phyloP scores from a whole-genome alignment of 805 yeast species.

The Groenewaldozyma salmanticensis region DNA sequence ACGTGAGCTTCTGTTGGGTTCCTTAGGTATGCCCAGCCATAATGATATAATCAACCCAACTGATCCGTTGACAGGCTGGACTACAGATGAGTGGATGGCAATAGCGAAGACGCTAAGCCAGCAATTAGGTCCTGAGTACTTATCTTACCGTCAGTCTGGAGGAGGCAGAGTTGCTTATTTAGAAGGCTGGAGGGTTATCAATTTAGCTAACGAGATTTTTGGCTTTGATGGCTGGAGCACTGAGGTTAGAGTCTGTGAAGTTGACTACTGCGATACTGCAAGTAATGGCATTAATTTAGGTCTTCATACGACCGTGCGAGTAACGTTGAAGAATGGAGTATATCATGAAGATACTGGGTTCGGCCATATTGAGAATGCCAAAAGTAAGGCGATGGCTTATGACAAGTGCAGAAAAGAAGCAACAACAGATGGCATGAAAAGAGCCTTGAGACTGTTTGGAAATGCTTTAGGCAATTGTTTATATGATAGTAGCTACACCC shows the following conservation, averaged over 20 bases:
- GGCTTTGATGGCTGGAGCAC: slow-evolving; percentile 75
- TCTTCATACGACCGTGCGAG: slow-evolving; percentile 40
- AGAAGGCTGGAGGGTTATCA: slow-evolving; percentile 66
- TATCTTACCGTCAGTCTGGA: slow-evolving; percentile 50
- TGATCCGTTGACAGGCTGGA: slow-evolving; percentile 3
- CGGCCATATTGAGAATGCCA: slow-evolving; percentile 52
- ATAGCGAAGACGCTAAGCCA: slow-evolving; percentile 15
- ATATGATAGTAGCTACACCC: slow-evolving; percentile 23
- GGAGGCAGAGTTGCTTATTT: slow-evolving; percentile 44
- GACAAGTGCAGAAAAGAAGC: slow-evolving; percentile 81
- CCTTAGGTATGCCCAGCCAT: neutral
- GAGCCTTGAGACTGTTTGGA: slow-evolving; percentile 73
- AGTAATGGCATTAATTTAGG: slow-evolving; percentile 15
- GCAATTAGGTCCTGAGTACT: slow-evolving; percentile 28
- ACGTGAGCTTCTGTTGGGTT: no score
- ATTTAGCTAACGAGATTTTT: slow-evolving; percentile 64
- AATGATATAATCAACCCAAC: neutral
- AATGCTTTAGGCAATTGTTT: slow-evolving; percentile 51
- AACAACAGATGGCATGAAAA: slow-evolving; percentile 71
- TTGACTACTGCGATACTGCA: slow-evolving; percentile 38
- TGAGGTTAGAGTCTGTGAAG: slow-evolving; percentile 45
- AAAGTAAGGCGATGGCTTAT: slow-evolving; percentile 53
- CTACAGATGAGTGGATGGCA: slow-evolving; percentile 6
- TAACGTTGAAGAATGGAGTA: slow-evolving; percentile 72
- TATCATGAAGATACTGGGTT: slow-evolving; percentile 70